These are phyloP conservation scores for Paramecium primaurelia DNA, from an alignment of 73 alveolate species.

Conservation along the genomic window DNA sequence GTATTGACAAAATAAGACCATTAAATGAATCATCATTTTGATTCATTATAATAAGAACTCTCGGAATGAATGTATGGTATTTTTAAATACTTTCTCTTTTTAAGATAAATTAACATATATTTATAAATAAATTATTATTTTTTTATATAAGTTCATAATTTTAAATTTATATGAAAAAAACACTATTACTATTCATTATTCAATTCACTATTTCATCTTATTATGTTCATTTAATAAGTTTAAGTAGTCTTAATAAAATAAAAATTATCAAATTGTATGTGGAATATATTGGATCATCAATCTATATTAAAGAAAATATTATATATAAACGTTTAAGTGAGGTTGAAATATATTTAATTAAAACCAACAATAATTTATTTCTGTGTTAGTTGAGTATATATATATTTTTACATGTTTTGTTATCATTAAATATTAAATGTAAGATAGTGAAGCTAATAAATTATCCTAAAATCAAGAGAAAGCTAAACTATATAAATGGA, in stretches of 20 bases:
- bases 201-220: background rate
- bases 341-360: background rate
- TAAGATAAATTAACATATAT: background rate
- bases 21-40: constrained; percentile 14
- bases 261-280: background rate
- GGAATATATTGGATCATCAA: background rate
- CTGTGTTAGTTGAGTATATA: background rate
- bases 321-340: background rate
- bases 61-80: background rate
- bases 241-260: background rate
- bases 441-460: background rate
- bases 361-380: background rate
- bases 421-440: constrained; percentile 2
- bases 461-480: background rate
- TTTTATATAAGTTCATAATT: background rate
- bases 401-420: background rate
- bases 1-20: background rate
- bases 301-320: background rate
- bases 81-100: background rate
- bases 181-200: background rate
- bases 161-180: background rate
- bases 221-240: background rate
- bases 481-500: background rate
- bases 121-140: background rate
- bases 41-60: background rate